These are phyloP conservation scores for Lentinula raphanica DNA, from an alignment of 768 basidiomycete species.

Conservation along the genomic window DNA sequence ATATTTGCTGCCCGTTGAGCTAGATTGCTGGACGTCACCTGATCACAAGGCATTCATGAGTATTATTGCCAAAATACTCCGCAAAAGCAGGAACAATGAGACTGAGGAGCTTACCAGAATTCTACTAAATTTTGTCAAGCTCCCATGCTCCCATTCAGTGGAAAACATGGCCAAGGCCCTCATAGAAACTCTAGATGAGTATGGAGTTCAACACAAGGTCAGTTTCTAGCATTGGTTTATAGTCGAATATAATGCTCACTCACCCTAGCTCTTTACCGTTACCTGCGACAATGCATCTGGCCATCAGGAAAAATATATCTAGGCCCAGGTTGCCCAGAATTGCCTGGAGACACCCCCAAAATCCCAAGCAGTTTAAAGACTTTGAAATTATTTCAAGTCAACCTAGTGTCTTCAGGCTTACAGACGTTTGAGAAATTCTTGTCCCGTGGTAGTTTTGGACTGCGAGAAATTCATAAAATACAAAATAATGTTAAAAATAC, in stretches of 20 bases:
- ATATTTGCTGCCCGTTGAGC: conserved; percentile 25
- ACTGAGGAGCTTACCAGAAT: conserved; percentile 21
- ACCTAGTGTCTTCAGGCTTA: too few species aligned
- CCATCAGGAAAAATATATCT: too few species aligned
- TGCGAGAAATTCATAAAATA: neutral
- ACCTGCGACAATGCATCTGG: conserved; percentile 31
- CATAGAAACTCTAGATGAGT: conserved; percentile 26
- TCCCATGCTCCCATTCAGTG: conserved; percentile 29
- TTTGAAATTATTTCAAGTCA: too few species aligned
- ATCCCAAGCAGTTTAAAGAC: too few species aligned
- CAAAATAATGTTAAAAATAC: neutral
- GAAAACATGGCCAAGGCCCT: conserved; percentile 29
- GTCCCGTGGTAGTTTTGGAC: neutral
- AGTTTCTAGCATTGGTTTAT: conserved; percentile 10
- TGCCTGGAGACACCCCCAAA: too few species aligned
- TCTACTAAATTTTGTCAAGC: conserved; percentile 33
- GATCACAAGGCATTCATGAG: conserved; percentile 22
- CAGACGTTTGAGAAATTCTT: too few species aligned
- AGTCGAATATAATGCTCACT: conserved; percentile 7
- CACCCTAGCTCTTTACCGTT: conserved; percentile 16
- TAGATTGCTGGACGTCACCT: conserved; percentile 37
- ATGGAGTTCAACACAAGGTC: conserved; percentile 18
- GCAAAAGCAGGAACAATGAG: conserved; percentile 27
- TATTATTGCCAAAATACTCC: conserved; percentile 20
- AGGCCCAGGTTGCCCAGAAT: too few species aligned